Percentiles rank a stretch among this genome's conserved stretches.
Conservation (phyloP, 768 basidiomycete species). For the Boletus speciosus region DNA sequence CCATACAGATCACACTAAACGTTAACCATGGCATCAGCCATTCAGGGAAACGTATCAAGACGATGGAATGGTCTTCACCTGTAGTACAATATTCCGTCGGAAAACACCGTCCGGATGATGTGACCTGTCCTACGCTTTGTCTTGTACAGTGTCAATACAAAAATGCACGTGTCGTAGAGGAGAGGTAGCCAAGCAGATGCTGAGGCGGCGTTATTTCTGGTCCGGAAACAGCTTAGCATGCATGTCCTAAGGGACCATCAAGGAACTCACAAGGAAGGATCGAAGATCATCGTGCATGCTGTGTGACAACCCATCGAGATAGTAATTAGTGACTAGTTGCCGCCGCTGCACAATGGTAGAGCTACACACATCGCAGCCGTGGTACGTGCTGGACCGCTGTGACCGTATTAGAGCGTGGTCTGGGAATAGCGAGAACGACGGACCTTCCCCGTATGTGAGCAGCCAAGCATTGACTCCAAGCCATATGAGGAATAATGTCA, state of each 20-base stretch:
- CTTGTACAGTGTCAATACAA: conserved; percentile 33
- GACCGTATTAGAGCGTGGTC: not conserved
- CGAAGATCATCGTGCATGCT: conserved; percentile 44
- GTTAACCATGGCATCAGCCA: not conserved
- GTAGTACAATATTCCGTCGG: conserved; percentile 37
- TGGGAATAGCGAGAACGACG: conserved; percentile 14
- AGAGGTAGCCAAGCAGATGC: conserved; percentile 42
- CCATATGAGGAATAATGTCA: conserved; percentile 39
- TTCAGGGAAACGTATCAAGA: not conserved
- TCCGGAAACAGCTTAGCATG: not conserved
- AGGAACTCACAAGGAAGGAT: conserved; percentile 19
- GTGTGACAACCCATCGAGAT: not conserved
- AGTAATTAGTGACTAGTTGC: conserved; percentile 25
- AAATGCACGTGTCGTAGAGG: conserved; percentile 36
- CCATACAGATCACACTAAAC: conserved; percentile 36
- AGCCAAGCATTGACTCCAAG: conserved; percentile 52
- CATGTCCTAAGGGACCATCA: not conserved
- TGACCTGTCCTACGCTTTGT: conserved; percentile 21
- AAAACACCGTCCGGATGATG: conserved; percentile 25
- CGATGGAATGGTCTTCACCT: conserved; percentile 17
- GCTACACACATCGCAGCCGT: conserved; percentile 9
- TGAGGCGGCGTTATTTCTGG: conserved; percentile 26
- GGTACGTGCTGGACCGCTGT: conserved; percentile 11
- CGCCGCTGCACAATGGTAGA: conserved; percentile 15
- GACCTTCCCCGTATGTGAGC: conserved; percentile 49